A percentile compares a stretch with the other conserved stretches of the same genome.
phyloP scores from a whole-genome alignment of 305 asterid species.

The Salvia sclarea region DNA sequence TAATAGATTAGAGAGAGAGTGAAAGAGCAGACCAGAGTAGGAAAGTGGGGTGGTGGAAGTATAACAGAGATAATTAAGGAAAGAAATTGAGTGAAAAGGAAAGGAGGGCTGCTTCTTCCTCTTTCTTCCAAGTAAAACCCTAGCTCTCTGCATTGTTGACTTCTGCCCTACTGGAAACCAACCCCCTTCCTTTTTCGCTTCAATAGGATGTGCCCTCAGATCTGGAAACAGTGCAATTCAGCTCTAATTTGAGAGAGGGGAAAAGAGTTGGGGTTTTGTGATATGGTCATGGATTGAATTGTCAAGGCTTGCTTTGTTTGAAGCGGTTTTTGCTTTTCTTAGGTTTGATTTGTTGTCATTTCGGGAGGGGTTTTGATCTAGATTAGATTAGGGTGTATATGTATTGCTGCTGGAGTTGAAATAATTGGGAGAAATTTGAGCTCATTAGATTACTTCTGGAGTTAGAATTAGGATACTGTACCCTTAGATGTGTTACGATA shows the following conservation, averaged over 20 bases:
- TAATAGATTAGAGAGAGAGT: conserved; percentile 20
- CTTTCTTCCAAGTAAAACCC: conserved; percentile 44
- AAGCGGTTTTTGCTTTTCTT: not conserved
- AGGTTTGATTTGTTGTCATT: conserved; percentile 4
- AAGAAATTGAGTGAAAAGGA: conserved; percentile 20
- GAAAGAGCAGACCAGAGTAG: conserved; percentile 17
- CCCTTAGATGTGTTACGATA: conserved; percentile 6
- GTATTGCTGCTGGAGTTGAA: conserved; percentile 22
- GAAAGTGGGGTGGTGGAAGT: conserved; percentile 29
- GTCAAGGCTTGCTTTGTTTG: conserved; percentile 9
- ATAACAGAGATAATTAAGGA: conserved; percentile 27
- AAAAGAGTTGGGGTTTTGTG: conserved; percentile 19
- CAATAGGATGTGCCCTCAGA: conserved; percentile 43
- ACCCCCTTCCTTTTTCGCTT: conserved; percentile 29
- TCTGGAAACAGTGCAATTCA: conserved; percentile 37
- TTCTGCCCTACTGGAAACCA: conserved; percentile 31
- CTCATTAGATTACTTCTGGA: conserved; percentile 16
- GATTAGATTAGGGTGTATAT: conserved; percentile 1
- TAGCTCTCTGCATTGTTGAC: conserved; percentile 47
- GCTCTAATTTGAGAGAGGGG: conserved; percentile 22
- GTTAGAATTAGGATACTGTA: conserved; percentile 1
- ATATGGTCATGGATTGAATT: conserved; percentile 30
- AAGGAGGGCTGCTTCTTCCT: conserved; percentile 34
- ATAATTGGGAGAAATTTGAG: conserved; percentile 15
- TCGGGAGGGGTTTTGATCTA: conserved; percentile 14